Evolutionary conservation across 139 green algal species (phyloP).

Genomic region (Chloropicon primus): DNA sequence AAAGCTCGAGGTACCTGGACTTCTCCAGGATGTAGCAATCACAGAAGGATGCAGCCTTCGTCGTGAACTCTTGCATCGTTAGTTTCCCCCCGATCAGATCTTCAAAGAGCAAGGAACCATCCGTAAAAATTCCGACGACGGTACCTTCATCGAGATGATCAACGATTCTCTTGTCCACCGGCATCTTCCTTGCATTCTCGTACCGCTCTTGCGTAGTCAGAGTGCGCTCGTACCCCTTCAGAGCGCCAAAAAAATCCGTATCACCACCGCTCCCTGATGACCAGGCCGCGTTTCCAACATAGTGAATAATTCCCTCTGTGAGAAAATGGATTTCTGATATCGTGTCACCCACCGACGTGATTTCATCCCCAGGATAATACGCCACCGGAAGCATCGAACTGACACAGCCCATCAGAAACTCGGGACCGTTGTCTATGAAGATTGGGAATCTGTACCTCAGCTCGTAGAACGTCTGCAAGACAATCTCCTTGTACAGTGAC

Average conservation of each 20-base stretch:
- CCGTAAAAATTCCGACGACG: not conserved
- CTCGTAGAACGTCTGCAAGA: conserved; percentile 2
- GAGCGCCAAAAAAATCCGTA: not conserved
- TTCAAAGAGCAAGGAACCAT: not conserved
- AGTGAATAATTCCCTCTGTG: conserved; percentile 1
- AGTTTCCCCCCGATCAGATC: not conserved
- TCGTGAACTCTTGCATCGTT: not conserved
- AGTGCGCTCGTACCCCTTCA: not conserved
- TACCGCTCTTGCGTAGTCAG: not conserved
- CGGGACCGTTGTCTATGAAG: conserved; percentile 1
- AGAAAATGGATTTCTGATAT: conserved; percentile 10
- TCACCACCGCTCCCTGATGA: not conserved
- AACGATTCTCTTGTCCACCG: not conserved
- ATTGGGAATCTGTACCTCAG: not conserved
- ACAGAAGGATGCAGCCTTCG: not conserved
- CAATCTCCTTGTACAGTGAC: conserved; percentile 1
- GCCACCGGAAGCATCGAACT: not conserved
- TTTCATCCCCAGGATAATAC: conserved; percentile 1
- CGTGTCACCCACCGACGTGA: conserved; percentile 7
- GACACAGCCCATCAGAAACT: conserved; percentile 6
- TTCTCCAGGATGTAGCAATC: not conserved
- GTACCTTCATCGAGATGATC: not conserved
- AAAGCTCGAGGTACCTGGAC: not conserved
- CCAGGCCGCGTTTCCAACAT: too few relatives aligned
- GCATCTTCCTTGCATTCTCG: not conserved